Conservation (phyloP, 2,329 filamentous ascomycete species). For the Sarocladiaceae sp. region DNA sequence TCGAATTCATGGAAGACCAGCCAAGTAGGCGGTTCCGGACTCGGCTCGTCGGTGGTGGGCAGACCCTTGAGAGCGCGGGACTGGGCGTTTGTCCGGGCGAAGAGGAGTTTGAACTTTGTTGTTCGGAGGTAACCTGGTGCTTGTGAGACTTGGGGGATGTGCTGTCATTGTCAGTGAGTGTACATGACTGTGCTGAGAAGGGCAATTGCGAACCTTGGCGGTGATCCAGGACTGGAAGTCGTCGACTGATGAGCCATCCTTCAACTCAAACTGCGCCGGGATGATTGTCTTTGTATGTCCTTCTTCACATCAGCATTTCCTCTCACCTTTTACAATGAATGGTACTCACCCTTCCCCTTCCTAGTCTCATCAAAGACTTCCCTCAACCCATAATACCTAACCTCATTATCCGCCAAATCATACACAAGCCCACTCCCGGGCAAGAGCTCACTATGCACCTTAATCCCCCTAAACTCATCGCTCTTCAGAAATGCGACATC, state of each 20-base stretch:
- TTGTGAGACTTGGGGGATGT: slow-evolving; percentile 10
- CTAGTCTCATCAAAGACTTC: slow-evolving; percentile 18
- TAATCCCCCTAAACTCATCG: slow-evolving; percentile 28
- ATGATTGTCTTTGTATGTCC: slow-evolving; percentile 9
- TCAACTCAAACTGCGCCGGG: slow-evolving; percentile 11
- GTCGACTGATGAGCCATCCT: slow-evolving; percentile 11
- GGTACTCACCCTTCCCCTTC: slow-evolving; percentile 16
- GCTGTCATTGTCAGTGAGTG: neutral
- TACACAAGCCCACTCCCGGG: slow-evolving; percentile 17
- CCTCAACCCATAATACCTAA: slow-evolving; percentile 17
- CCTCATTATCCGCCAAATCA: slow-evolving; percentile 19
- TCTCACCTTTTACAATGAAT: neutral
- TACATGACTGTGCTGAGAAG: neutral
- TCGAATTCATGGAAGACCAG: slow-evolving; percentile 14
- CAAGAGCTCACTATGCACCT: slow-evolving; percentile 24
- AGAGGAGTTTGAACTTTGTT: slow-evolving; percentile 18
- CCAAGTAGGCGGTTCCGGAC: slow-evolving; percentile 16
- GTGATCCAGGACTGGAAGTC: slow-evolving; percentile 20
- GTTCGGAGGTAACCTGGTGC: slow-evolving; percentile 18
- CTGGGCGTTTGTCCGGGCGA: slow-evolving; percentile 18
- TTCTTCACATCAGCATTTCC: neutral
- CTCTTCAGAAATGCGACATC: slow-evolving; percentile 29
- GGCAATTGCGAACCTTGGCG: slow-evolving; percentile 15
- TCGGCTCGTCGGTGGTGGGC: slow-evolving; percentile 14
- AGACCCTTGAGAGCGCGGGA: slow-evolving; percentile 18